Conservation (phyloP, 192 early-diverging fungal species). For the Umbelopsis sp. region DNA sequence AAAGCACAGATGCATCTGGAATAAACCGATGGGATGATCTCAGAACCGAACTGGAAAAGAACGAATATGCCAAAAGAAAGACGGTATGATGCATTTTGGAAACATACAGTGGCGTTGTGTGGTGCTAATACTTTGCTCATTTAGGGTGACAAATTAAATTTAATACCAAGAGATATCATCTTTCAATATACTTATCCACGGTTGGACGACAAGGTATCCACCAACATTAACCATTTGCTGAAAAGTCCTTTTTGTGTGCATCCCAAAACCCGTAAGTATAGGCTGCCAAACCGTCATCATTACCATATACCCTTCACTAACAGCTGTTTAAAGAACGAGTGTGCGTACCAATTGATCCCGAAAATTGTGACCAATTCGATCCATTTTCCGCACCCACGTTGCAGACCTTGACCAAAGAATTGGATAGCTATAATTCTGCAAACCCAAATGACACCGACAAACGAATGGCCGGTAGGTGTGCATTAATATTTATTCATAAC, state of each 20-base stretch:
- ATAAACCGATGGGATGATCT: constrained; percentile 51
- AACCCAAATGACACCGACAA: constrained; percentile 20
- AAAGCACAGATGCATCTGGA: constrained; percentile 25
- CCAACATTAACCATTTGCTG: constrained; percentile 90
- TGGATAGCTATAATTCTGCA: constrained; percentile 48
- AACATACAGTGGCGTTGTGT: background rate
- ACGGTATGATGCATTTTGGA: background rate
- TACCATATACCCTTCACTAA: background rate
- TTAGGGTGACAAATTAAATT: background rate
- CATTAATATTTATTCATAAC: background rate
- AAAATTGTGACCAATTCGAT: constrained; percentile 80
- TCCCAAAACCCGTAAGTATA: constrained; percentile 80
- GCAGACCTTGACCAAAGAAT: constrained; percentile 62
- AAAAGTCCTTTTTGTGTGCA: constrained; percentile 98
- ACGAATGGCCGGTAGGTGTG: constrained; percentile 41
- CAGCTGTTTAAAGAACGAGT: constrained; percentile 62
- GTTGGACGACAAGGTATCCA: constrained; percentile 90
- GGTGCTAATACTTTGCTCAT: background rate
- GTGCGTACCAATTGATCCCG: constrained; percentile 88
- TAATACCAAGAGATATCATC: constrained; percentile 69
- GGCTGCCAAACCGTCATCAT: background rate
- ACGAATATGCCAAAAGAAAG: constrained; percentile 6
- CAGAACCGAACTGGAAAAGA: constrained; percentile 25
- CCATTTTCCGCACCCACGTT: constrained; percentile 81
- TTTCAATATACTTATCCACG: constrained; percentile 94